Evolutionary conservation across 805 yeast genomes (phyloP).

Genomic region (Nakazawaea populi): DNA sequence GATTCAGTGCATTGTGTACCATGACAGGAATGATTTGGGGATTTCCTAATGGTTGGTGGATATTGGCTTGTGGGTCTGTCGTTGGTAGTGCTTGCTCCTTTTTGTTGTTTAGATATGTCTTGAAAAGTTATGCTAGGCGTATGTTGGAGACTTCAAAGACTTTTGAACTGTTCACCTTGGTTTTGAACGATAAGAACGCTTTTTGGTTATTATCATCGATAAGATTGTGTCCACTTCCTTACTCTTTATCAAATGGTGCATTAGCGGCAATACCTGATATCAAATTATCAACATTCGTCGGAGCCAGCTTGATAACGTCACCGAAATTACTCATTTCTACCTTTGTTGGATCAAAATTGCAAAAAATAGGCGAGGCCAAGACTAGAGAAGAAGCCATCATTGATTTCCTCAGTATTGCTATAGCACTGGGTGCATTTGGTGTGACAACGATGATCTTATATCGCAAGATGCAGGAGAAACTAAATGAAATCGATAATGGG

Average conservation of each 20-base stretch:
- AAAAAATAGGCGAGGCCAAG: constrained; percentile 56
- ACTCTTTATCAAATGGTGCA: constrained; percentile 88
- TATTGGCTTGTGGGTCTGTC: constrained; percentile 63
- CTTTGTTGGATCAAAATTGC: constrained; percentile 73
- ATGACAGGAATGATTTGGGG: constrained; percentile 82
- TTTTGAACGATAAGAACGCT: constrained; percentile 64
- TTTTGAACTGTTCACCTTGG: constrained; percentile 69
- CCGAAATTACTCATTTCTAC: constrained; percentile 78
- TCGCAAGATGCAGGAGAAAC: constrained; percentile 37
- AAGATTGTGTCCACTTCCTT: constrained; percentile 88
- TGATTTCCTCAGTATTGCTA: constrained; percentile 53
- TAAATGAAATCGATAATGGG: constrained; percentile 12
- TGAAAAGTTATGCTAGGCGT: constrained; percentile 51
- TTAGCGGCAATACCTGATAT: constrained; percentile 83
- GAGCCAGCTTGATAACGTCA: constrained; percentile 70
- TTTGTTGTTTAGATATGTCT: constrained; percentile 52
- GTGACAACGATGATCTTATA: constrained; percentile 66
- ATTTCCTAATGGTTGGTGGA: constrained; percentile 67
- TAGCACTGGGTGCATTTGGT: constrained; percentile 50
- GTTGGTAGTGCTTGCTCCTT: constrained; percentile 76
- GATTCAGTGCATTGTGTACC: constrained; percentile 66
- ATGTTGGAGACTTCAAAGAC: constrained; percentile 57
- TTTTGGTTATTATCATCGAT: constrained; percentile 64
- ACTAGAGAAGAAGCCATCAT: constrained; percentile 47
- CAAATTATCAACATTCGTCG: constrained; percentile 49